phyloP scores from a whole-genome alignment of 345 rosid genomes.

The Syzygium oleosum region DNA sequence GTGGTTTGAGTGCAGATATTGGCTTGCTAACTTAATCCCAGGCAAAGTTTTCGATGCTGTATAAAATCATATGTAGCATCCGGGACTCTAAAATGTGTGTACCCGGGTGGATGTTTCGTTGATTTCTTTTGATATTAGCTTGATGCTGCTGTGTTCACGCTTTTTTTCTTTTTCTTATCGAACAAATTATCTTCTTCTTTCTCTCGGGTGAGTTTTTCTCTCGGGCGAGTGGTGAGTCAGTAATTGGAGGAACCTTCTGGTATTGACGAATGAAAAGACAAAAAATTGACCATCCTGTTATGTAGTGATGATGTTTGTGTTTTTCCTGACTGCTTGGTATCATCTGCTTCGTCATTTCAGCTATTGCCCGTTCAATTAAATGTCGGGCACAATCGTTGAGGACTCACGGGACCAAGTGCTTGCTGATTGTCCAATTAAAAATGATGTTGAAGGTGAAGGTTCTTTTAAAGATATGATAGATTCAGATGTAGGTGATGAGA shows the following conservation, averaged over 20 bases:
- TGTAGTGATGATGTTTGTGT: neutral
- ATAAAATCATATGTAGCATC: neutral
- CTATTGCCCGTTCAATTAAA: neutral
- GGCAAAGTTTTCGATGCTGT: neutral
- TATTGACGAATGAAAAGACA: neutral
- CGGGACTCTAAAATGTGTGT: neutral
- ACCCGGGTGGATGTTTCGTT: neutral
- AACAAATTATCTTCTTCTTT: neutral
- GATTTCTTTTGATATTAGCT: neutral
- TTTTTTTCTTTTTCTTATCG: neutral
- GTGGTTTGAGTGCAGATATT: neutral
- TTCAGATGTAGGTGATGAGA: conserved; percentile 12
- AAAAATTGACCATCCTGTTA: neutral
- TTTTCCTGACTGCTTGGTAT: neutral
- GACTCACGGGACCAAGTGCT: conserved; percentile 26
- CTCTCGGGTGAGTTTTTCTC: neutral
- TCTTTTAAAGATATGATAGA: conserved; percentile 5
- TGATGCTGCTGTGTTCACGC: neutral
- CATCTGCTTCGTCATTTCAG: neutral
- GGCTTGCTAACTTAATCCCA: neutral
- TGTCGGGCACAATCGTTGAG: conserved; percentile 23
- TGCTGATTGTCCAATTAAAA: conserved; percentile 5
- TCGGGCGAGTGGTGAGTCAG: neutral
- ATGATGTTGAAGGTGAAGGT: neutral
- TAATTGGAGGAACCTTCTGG: neutral